Evolutionary conservation across 108 stramenopile genomes (phyloP).

Genomic region (Conticribra guillardii): DNA sequence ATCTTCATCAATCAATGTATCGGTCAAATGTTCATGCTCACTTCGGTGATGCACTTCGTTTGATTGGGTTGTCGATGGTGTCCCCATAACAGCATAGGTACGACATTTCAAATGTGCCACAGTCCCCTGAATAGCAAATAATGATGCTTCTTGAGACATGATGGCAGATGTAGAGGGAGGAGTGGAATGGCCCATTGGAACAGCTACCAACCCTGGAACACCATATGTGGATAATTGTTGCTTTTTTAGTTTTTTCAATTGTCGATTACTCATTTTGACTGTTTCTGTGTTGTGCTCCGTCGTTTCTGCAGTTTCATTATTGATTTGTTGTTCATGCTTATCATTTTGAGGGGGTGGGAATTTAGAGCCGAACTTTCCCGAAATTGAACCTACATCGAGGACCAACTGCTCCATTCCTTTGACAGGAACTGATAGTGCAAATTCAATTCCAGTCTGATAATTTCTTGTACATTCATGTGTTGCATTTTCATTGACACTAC

Average conservation of each 20-base stretch:
- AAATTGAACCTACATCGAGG: conserved; percentile 51
- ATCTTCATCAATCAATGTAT: conserved; percentile 46
- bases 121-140: conserved; percentile 64
- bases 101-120: conserved; percentile 61
- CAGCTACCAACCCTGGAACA: conserved; percentile 45
- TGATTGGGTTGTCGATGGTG: conserved; percentile 9
- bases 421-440: conserved; percentile 61
- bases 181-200: conserved; percentile 3
- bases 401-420: conserved; percentile 67
- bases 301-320: too few relatives aligned
- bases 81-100: conserved; percentile 29
- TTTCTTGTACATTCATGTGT: background rate
- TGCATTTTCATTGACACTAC: background rate
- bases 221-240: conserved; percentile 38
- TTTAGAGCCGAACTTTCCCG: conserved; percentile 57
- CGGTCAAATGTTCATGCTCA: background rate
- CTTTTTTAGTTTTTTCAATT: conserved; percentile 38
- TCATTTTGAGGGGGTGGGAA: conserved; percentile 27
- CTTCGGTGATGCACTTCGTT: background rate
- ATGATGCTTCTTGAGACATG: background rate
- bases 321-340: too few relatives aligned
- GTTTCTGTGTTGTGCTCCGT: too few relatives aligned
- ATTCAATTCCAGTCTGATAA: conserved; percentile 32
- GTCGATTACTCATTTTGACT: conserved; percentile 43
- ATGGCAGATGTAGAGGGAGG: background rate